Evolutionary conservation across 129 eudicot species (phyloP).

Genomic region (Kitagawia praeruptora): DNA sequence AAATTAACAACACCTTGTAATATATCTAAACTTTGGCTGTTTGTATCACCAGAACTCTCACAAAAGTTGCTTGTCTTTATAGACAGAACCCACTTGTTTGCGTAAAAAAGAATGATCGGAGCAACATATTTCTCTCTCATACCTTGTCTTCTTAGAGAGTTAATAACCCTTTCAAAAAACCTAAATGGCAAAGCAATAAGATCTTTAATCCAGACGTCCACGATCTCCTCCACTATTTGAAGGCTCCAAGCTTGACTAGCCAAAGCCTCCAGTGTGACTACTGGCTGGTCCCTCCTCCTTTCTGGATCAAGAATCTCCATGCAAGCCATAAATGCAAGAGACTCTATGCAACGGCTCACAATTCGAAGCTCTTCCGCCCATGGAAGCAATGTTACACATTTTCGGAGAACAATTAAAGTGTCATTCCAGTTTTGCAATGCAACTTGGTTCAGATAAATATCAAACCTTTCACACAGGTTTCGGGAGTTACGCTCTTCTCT

Average conservation of each 20-base stretch:
- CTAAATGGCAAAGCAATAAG: slow-evolving; percentile 70
- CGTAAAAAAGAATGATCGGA: slow-evolving; percentile 71
- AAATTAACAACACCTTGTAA: slow-evolving; percentile 62
- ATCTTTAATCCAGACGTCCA: slow-evolving; percentile 81
- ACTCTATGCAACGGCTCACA: slow-evolving; percentile 90
- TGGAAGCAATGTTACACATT: slow-evolving; percentile 58
- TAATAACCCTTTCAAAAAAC: slow-evolving; percentile 68
- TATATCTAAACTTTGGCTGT: slow-evolving; percentile 14
- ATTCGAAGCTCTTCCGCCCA: slow-evolving; percentile 86
- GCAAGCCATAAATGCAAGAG: slow-evolving; percentile 97
- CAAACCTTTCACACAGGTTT: slow-evolving; percentile 76
- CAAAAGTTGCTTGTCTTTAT: slow-evolving; percentile 20
- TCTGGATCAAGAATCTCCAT: slow-evolving; percentile 99
- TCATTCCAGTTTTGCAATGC: slow-evolving; percentile 86
- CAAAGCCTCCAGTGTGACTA: slow-evolving; percentile 51
- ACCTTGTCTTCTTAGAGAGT: slow-evolving; percentile 81
- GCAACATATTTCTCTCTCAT: slow-evolving; percentile 85
- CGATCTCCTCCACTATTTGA: slow-evolving; percentile 38
- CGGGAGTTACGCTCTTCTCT: slow-evolving; percentile 49
- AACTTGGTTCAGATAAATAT: slow-evolving; percentile 88
- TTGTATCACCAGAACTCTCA: slow-evolving; percentile 11
- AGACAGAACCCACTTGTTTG: slow-evolving; percentile 48
- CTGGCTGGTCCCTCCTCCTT: slow-evolving; percentile 65
- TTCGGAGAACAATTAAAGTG: slow-evolving; percentile 73
- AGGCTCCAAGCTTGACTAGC: slow-evolving; percentile 54